A percentile compares a stretch with the other conserved stretches of the same genome.
Evolutionary conservation across 116 monocot species (phyloP).

Genomic region (Papilionanthe hybrid): DNA sequence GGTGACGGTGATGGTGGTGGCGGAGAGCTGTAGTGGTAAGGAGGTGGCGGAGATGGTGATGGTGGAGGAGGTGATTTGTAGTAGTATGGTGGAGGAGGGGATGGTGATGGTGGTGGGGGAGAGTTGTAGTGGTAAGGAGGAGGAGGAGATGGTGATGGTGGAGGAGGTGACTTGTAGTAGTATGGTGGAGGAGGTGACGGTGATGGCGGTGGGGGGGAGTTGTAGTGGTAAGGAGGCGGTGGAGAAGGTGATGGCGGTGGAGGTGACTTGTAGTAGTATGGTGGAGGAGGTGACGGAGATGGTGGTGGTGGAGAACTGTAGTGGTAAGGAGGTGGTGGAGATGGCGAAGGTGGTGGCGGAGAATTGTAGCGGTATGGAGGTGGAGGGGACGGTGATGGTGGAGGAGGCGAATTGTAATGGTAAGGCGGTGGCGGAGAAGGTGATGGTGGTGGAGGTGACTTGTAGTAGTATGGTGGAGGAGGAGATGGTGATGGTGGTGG

Average conservation of each 20-base stretch:
- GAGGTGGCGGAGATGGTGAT: constrained; percentile 3
- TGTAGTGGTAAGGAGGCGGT: constrained; percentile 7
- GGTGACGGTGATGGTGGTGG: constrained; percentile 19
- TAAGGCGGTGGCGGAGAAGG: background rate
- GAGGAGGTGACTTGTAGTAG: constrained; percentile 27
- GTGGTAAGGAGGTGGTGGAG: background rate
- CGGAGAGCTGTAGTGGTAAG: constrained; percentile 22
- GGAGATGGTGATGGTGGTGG: constrained; percentile 26
- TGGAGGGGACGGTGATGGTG: constrained; percentile 6
- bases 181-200: background rate
- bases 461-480: constrained; percentile 27
- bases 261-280: constrained; percentile 25
- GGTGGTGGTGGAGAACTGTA: background rate
- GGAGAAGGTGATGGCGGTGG: constrained; percentile 20
- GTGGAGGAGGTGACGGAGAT: background rate
- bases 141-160: constrained; percentile 17
- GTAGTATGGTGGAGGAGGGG: constrained; percentile 21
- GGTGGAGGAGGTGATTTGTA: background rate
- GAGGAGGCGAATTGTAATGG: constrained; percentile 6
- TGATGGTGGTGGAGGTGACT: background rate
- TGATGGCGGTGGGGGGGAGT: constrained; percentile 8
- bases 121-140: constrained; percentile 11
- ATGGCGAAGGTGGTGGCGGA: constrained; percentile 23
- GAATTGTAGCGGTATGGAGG: constrained; percentile 22
- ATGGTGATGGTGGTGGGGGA: constrained; percentile 6